Evolutionary conservation across 2,329 filamentous ascomycete species (phyloP), one percentile per base, ranked within the genome.

Genomic region (Neofusicoccum cordaticola): DNA sequence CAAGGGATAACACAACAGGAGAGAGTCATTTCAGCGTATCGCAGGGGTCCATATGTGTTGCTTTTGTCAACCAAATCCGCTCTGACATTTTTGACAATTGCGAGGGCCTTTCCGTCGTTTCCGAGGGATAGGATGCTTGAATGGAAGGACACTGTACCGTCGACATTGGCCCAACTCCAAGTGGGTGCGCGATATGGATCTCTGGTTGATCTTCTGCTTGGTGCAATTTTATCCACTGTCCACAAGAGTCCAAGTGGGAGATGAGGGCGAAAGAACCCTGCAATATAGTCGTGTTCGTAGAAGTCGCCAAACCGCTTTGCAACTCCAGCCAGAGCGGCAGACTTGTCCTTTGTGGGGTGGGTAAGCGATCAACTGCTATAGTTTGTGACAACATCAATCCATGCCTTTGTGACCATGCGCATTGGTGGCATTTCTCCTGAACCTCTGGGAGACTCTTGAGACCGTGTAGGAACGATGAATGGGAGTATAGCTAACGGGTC

Each of bases 141-240:
- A n/a, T n/a, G n/a, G n/a, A 19, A 2, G 19, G 19, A 31, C 17
- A 15, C 27, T 11, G 22, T 2, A 5, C 22, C 37, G 9, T 58
- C n/a, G 13, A 48, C 15, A n/a, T 17, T 27, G 6, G 45, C 58
- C 44, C 58, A 62, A 7, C 58, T 62, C 58, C 58, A 62, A 41
- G 27, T 50, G 9, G 58, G 58, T 13, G 31, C 58, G 15, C 45
- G 44, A 34, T 50, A 47, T 11, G 51, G 4, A 15, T 13, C 2
- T 15, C 9, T 15, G 4, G 4, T 13, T 2, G 8, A 42, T 19
- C 27, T 45, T 35, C 7, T 31, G 12, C 27, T 8, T 5, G 2
- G 27, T 17, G 6, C 1, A 19, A n/a, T n/a, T n/a, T n/a, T n/a
- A n/a, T n/a, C 7, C 19, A 15, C 4, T 22, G 0, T 5, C 31